phyloP scores from a whole-genome alignment of 129 eudicot genomes.

The Centrapalus pauciflorus region DNA sequence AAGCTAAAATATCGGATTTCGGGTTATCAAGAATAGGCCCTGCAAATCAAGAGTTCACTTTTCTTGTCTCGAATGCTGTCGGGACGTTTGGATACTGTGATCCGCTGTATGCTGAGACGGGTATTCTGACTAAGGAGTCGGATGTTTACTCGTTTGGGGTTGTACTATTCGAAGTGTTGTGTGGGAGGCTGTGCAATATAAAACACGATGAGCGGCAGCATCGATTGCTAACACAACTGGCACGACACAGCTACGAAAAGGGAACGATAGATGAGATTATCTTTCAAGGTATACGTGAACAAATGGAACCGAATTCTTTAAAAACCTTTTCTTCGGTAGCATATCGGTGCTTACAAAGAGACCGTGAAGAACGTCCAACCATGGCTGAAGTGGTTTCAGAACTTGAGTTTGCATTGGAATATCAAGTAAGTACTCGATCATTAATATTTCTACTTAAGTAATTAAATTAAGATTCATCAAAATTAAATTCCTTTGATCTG shows the following conservation, averaged over 20 bases:
- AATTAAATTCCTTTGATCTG: background rate
- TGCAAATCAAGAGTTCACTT: constrained; percentile 10
- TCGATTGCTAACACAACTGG: background rate
- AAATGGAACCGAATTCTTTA: constrained; percentile 5
- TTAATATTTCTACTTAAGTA: too few species aligned
- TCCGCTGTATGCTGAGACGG: constrained; percentile 11
- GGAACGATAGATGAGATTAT: constrained; percentile 13
- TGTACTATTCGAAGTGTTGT: constrained; percentile 20
- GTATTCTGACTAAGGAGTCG: constrained; percentile 6
- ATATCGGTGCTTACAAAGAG: constrained; percentile 5
- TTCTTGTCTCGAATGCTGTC: constrained; percentile 18
- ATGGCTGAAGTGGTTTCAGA: constrained; percentile 16
- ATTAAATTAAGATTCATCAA: too few species aligned
- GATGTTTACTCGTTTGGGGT: constrained; percentile 17
- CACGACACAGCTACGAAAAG: constrained; percentile 3
- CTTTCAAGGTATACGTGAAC: background rate
- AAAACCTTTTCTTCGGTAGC: background rate
- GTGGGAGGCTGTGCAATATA: constrained; percentile 11
- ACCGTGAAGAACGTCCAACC: constrained; percentile 18
- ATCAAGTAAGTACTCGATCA: background rate
- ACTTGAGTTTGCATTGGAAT: constrained; percentile 19
- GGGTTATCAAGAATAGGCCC: constrained; percentile 16
- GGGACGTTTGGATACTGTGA: constrained; percentile 19
- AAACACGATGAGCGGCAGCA: background rate
- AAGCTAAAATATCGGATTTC: constrained; percentile 11